A percentile compares a stretch with the other conserved stretches of the same genome.
These are phyloP conservation scores for Aegilops umbellulata DNA, from an alignment of 176 grass and related monocot species.

Conservation along the genomic window DNA sequence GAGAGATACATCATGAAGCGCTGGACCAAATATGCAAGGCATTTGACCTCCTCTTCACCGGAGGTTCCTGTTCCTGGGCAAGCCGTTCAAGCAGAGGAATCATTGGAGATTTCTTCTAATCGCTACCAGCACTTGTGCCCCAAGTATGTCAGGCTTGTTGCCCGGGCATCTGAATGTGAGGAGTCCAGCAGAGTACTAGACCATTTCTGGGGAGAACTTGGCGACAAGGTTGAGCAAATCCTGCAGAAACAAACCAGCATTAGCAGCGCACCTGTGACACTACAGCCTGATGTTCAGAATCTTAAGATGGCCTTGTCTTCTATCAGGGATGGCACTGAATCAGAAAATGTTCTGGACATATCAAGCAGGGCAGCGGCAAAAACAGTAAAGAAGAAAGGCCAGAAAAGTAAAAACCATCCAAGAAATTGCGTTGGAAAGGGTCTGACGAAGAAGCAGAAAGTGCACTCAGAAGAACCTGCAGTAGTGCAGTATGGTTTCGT, in stretches of 20 bases:
- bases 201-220: slow-evolving; percentile 45
- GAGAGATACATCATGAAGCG: slow-evolving; percentile 55
- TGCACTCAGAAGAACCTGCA: slow-evolving; percentile 30
- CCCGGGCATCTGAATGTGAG: slow-evolving; percentile 54
- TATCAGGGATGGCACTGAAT: slow-evolving; percentile 18
- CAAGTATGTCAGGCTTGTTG: not conserved
- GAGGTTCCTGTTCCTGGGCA: slow-evolving; percentile 26
- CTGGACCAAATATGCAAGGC: slow-evolving; percentile 54
- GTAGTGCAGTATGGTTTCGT: no score
- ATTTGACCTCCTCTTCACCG: not conserved
- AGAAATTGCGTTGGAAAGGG: slow-evolving; percentile 44
- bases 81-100: slow-evolving; percentile 21
- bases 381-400: slow-evolving; percentile 29
- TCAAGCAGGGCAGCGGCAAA: slow-evolving; percentile 32
- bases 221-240: slow-evolving; percentile 39
- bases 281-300: slow-evolving; percentile 40
- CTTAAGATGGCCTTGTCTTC: slow-evolving; percentile 35
- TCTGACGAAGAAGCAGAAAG: slow-evolving; percentile 41
- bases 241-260: slow-evolving; percentile 55
- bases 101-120: slow-evolving; percentile 50
- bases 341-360: slow-evolving; percentile 29
- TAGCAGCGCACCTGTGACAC: slow-evolving; percentile 23
- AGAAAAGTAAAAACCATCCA: slow-evolving; percentile 29
- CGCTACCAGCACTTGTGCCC: slow-evolving; percentile 31
- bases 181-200: slow-evolving; percentile 53